Evolutionary conservation across 305 asterid genomes (phyloP).

Genomic region (Fraxinus dipetala): DNA sequence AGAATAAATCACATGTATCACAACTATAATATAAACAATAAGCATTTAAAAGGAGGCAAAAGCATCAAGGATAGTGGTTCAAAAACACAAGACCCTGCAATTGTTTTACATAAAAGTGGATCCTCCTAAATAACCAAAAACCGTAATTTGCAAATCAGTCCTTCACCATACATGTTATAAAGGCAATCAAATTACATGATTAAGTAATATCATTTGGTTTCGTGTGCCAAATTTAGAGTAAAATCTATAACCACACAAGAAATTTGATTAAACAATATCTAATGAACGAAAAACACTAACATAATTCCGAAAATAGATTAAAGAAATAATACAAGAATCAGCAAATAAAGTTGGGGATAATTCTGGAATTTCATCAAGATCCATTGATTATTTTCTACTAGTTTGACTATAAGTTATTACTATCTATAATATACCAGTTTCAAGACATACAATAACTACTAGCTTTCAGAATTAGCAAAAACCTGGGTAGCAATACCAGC

Average conservation of each 20-base stretch:
- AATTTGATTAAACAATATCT: background rate
- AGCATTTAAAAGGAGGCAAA: background rate
- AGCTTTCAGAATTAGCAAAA: conserved; percentile 26
- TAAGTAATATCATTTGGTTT: conserved; percentile 2
- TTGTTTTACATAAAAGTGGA: background rate
- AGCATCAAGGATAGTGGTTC: background rate
- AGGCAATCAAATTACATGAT: conserved; percentile 1
- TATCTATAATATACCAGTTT: background rate
- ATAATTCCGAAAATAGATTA: background rate
- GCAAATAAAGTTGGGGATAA: background rate
- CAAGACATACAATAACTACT: background rate
- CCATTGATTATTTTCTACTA: background rate
- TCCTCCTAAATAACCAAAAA: conserved; percentile 18
- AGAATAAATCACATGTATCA: conserved; percentile 9
- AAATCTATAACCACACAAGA: background rate
- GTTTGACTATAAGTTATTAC: conserved; percentile 7
- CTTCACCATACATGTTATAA: conserved; percentile 12
- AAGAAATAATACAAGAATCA: conserved; percentile 12
- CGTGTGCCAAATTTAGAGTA: conserved; percentile 2
- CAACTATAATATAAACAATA: background rate
- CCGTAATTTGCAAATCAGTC: background rate
- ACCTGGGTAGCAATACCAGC: conserved; percentile 99
- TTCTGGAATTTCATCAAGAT: conserved; percentile 4
- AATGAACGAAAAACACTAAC: background rate
- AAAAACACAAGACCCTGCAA: conserved; percentile 12